A percentile compares a stretch with the other conserved stretches of the same genome.
phyloP scores from a whole-genome alignment of 371 early-diverging fungal species.

The Rhizopus delemar region DNA sequence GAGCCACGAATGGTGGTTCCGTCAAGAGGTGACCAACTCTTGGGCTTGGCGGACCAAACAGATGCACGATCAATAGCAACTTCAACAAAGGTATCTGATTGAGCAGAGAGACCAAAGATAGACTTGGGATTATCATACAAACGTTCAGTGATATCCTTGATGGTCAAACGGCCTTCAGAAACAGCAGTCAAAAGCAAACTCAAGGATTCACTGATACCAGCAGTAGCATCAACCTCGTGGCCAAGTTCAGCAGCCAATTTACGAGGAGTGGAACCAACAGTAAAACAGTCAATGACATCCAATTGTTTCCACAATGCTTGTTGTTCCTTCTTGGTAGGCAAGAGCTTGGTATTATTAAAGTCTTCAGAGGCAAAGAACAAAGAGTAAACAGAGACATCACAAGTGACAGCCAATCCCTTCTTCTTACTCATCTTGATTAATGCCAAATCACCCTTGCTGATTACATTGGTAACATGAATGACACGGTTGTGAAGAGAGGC shows the following conservation, averaged over 20 bases:
- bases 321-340: constrained; percentile 60
- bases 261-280: constrained; percentile 73
- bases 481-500: constrained; percentile 80
- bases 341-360: constrained; percentile 40
- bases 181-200: constrained; percentile 87
- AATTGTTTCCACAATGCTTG: constrained; percentile 81
- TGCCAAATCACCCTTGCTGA: constrained; percentile 75
- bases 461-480: constrained; percentile 87
- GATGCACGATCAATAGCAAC: constrained; percentile 69
- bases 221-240: constrained; percentile 38
- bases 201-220: constrained; percentile 75
- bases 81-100: constrained; percentile 89
- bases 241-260: constrained; percentile 57
- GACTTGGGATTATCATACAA: constrained; percentile 82
- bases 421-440: constrained; percentile 85
- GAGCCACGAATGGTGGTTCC: constrained; percentile 56
- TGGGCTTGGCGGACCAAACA: constrained; percentile 44
- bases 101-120: constrained; percentile 87
- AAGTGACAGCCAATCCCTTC: constrained; percentile 84
- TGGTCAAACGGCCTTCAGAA: constrained; percentile 71
- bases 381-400: constrained; percentile 84
- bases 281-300: constrained; percentile 86
- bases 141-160: constrained; percentile 76
- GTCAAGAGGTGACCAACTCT: constrained; percentile 49
- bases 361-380: constrained; percentile 73